Conservation (phyloP, 2,329 filamentous ascomycete genomes). For the Aspergillus candidus region DNA sequence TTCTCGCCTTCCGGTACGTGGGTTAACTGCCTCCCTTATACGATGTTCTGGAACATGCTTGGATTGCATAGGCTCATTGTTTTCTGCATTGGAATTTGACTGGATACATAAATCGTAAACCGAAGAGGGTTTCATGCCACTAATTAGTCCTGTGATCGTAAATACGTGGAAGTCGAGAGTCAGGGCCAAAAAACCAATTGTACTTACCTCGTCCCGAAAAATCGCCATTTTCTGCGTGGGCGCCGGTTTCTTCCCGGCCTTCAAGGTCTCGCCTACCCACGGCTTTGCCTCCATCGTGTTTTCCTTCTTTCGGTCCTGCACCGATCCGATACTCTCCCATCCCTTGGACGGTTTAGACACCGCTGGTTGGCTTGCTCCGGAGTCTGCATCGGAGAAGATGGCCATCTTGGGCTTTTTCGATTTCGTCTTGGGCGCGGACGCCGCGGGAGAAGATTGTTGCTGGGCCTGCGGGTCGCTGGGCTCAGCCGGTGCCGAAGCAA, state of each 20-base stretch:
- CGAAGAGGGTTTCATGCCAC: constrained; percentile 40
- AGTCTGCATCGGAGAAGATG: constrained; percentile 78
- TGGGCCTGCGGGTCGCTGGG: constrained; percentile 61
- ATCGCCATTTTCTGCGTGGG: constrained; percentile 76
- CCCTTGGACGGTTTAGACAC: constrained; percentile 57
- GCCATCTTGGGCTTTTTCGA: constrained; percentile 73
- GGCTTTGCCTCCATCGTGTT: constrained; percentile 80
- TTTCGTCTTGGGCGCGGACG: constrained; percentile 51
- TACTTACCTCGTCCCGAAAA: constrained; percentile 93
- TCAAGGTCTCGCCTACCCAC: constrained; percentile 87
- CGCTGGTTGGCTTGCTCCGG: constrained; percentile 51
- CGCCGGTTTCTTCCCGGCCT: constrained; percentile 75
- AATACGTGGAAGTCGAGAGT: constrained; percentile 58
- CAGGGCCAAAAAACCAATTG: constrained; percentile 29
- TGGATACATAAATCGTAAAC: constrained; percentile 49
- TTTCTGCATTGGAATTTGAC: constrained; percentile 37
- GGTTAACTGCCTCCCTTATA: constrained; percentile 77
- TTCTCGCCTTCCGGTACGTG: constrained; percentile 75
- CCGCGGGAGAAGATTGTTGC: constrained; percentile 44
- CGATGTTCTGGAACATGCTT: constrained; percentile 64
- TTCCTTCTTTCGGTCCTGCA: constrained; percentile 88
- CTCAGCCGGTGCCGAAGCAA: constrained; percentile 51
- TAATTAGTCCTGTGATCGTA: constrained; percentile 96
- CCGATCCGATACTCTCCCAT: constrained; percentile 86
- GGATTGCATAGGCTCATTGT: constrained; percentile 30